phyloP scores from a whole-genome alignment of 2,329 filamentous ascomycete genomes.

The Botryosphaeria agaves region DNA sequence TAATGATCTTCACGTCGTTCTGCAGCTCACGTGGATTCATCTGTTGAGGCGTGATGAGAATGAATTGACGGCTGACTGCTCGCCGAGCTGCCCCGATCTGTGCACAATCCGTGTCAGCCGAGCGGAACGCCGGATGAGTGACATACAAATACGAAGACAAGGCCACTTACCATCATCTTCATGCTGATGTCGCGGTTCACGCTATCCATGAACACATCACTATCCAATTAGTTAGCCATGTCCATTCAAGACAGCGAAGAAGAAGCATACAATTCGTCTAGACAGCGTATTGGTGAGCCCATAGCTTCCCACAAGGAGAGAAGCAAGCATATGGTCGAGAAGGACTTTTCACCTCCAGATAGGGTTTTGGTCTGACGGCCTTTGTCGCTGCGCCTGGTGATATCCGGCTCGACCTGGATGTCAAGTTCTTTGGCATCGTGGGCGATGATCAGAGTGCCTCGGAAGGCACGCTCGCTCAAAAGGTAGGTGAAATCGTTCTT shows the following conservation, averaged over 20 bases:
- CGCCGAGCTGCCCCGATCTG: slow-evolving; percentile 71
- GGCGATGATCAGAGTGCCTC: slow-evolving; percentile 63
- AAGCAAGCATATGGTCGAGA: slow-evolving; percentile 87
- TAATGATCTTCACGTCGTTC: slow-evolving; percentile 64
- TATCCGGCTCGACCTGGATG: slow-evolving; percentile 53
- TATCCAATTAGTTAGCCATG: slow-evolving; percentile 12
- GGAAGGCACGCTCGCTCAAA: slow-evolving; percentile 75
- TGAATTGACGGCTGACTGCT: slow-evolving; percentile 82
- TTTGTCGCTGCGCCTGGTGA: slow-evolving; percentile 47
- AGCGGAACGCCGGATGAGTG: not conserved
- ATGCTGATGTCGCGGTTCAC: slow-evolving; percentile 90
- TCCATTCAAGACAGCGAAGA: slow-evolving; percentile 1
- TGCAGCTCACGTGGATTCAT: slow-evolving; percentile 42
- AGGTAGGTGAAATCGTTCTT: slow-evolving; percentile 77
- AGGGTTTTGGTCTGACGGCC: slow-evolving; percentile 81
- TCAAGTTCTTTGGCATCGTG: slow-evolving; percentile 60
- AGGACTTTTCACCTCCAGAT: slow-evolving; percentile 93
- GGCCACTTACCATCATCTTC: slow-evolving; percentile 62
- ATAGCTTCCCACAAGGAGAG: slow-evolving; percentile 95
- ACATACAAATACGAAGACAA: not conserved
- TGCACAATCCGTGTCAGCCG: slow-evolving; percentile 7
- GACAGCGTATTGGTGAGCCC: slow-evolving; percentile 82
- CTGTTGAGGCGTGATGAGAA: slow-evolving; percentile 87
- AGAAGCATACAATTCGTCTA: slow-evolving; percentile 65
- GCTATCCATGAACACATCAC: slow-evolving; percentile 96